Percentiles rank a stretch among this genome's conserved stretches.
Conservation (phyloP, 306 rosid species). For the Canavalia gladiata region DNA sequence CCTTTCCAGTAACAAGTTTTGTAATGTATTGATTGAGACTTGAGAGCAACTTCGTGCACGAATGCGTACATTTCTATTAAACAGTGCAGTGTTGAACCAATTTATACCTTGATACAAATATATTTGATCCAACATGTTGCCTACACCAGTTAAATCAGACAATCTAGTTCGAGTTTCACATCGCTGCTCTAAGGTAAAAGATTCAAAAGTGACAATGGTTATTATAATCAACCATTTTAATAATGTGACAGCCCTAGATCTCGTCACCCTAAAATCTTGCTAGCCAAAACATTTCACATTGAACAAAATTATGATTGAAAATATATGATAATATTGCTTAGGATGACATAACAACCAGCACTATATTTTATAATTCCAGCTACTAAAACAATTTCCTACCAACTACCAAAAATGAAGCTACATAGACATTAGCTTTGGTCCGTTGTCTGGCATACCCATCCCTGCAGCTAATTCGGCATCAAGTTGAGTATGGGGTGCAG, state of each 20-base stretch:
- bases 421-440: slow-evolving; percentile 89
- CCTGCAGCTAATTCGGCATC: slow-evolving; percentile 95
- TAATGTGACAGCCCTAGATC: neutral
- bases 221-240: too few relatives aligned
- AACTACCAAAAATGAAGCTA: slow-evolving; percentile 10
- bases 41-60: too few relatives aligned
- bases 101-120: too few relatives aligned
- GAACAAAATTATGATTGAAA: neutral
- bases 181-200: too few relatives aligned
- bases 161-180: too few relatives aligned
- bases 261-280: neutral
- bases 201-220: too few relatives aligned
- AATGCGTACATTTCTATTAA: too few relatives aligned
- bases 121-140: too few relatives aligned
- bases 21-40: too few relatives aligned
- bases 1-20: too few relatives aligned
- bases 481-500: slow-evolving; percentile 92
- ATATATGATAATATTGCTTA: slow-evolving; percentile 8
- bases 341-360: slow-evolving; percentile 6
- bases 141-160: too few relatives aligned
- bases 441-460: slow-evolving; percentile 98
- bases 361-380: slow-evolving; percentile 1
- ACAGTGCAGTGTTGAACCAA: too few relatives aligned
- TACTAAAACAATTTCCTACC: slow-evolving; percentile 10
- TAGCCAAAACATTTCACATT: neutral